phyloP scores from a whole-genome alignment of 1,284 basidiomycete genomes.

The Ustilago shanxiensis region DNA sequence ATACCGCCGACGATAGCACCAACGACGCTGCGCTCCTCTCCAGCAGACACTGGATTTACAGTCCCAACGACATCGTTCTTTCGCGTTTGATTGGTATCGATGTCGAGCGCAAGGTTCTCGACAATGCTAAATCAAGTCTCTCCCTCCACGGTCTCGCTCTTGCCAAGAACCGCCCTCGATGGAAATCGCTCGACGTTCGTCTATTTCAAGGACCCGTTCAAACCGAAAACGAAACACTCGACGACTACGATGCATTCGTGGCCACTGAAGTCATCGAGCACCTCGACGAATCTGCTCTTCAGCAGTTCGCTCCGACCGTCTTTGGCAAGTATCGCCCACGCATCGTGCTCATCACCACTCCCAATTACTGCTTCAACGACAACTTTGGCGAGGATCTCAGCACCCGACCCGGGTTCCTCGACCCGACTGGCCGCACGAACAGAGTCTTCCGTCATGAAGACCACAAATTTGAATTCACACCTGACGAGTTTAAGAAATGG shows the following conservation, averaged over 20 bases:
- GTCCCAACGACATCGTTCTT: conserved; percentile 47
- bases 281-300: conserved; percentile 78
- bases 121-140: conserved; percentile 47
- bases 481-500: conserved; percentile 82
- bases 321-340: conserved; percentile 86
- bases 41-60: conserved; percentile 49
- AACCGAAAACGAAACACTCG: conserved; percentile 80
- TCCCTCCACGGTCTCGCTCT: conserved; percentile 51
- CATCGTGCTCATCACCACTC: conserved; percentile 86
- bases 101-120: conserved; percentile 52
- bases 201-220: conserved; percentile 79
- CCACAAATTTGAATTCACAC: conserved; percentile 94
- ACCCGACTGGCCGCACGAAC: conserved; percentile 80
- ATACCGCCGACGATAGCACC: conserved; percentile 7
- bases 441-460: conserved; percentile 79
- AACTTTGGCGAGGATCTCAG: conserved; percentile 75
- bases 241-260: conserved; percentile 83
- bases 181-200: conserved; percentile 53
- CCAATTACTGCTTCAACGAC: conserved; percentile 88
- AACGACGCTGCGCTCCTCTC: conserved; percentile 32
- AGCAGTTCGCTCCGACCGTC: conserved; percentile 82
- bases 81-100: conserved; percentile 51
- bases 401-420: conserved; percentile 74
- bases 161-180: conserved; percentile 43
- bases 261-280: conserved; percentile 95